Percentiles rank a stretch among this genome's conserved stretches.
Evolutionary conservation across 2,329 filamentous ascomycete genomes (phyloP).

Genomic region (Colletotrichum sp.): DNA sequence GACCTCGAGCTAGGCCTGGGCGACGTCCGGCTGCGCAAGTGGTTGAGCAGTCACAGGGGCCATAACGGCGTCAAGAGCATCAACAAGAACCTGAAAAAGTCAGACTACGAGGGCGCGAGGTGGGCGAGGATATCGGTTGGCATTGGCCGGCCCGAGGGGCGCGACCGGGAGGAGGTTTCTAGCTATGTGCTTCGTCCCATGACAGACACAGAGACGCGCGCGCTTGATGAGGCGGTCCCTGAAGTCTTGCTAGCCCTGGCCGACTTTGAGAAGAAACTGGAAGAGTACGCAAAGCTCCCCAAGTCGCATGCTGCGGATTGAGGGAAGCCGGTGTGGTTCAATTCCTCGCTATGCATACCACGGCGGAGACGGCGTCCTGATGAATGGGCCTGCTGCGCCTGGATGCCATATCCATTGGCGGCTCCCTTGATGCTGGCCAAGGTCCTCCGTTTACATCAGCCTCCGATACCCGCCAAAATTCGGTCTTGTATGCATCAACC

Average conservation of each 20-base stretch:
- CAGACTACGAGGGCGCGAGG: constrained; percentile 42
- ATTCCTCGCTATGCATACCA: neutral
- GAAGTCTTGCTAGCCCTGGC: constrained; percentile 56
- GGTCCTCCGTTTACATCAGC: neutral
- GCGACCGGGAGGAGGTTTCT: constrained; percentile 72
- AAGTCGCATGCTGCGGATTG: neutral
- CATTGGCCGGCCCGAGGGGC: constrained; percentile 79
- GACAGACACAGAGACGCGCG: constrained; percentile 52
- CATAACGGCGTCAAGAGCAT: constrained; percentile 80
- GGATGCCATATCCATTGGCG: neutral
- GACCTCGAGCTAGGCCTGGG: constrained; percentile 81
- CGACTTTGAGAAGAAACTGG: constrained; percentile 43
- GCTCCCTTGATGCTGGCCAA: fast-evolving
- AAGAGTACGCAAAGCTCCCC: neutral
- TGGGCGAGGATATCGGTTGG: constrained; percentile 77
- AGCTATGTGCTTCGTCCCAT: constrained; percentile 80
- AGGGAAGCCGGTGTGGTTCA: neutral
- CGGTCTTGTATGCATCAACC: neutral
- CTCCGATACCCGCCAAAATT: neutral
- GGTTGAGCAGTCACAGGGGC: constrained; percentile 68
- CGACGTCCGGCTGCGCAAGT: constrained; percentile 67
- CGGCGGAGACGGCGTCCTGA: neutral
- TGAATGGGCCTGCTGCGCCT: neutral
- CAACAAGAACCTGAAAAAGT: constrained; percentile 51
- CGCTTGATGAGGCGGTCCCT: constrained; percentile 58